Base-by-base conservation (phyloP, 139 green algal species). In the Chlorella sorokiniana region DNA sequence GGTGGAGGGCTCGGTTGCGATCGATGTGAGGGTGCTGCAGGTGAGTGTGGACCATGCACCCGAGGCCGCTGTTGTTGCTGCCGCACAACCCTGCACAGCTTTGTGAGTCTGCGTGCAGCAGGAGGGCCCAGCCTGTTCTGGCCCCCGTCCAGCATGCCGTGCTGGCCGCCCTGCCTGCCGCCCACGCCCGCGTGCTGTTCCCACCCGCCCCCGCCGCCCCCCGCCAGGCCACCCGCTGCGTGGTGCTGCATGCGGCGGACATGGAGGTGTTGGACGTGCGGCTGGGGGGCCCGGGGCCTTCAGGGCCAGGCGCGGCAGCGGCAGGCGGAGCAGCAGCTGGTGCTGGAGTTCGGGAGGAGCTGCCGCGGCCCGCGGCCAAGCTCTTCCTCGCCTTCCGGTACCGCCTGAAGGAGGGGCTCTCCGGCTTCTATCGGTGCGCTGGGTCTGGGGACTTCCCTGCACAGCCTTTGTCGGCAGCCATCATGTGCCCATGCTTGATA, bases 371-470 rank as follows among this genome's bases (percentile, higher is more conserved):
- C 10, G 54, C 41, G 4, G 85, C 70, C 4, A 38, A 70, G 62
- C 22, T 95, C 14, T 41, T 41, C 10, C 44, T 96, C 33, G 8
- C 31, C 5, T 96, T 96, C 64, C 75, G 82, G 4, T 96, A 96
- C 88, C 72, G 42, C 1, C 85, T 96, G 25, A 45, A 54, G 4
- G 75, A 86, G 22, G 87, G 86, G 4, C 82, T 96, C 35, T 83
- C 82, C 56, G 92, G 92, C 3, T 88, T 96, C 29, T 96, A 96
- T 84, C 56, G 62, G 63, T 81, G 71, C 23, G 56, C 1, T 74
- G 38, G 1, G 48, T 56, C 14, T 56, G 48, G 48, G n/a, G n/a
- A n/a, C n/a, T n/a, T n/a, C n/a, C n/a, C n/a, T n/a, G n/a, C n/a
- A n/a, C n/a, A n/a, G n/a, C n/a, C n/a, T n/a, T n/a, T n/a, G n/a